A percentile compares a stretch with the other conserved stretches of the same genome.
Conservation (phyloP, 495 filamentous ascomycete genomes). For the Corynascus novoguineensis region DNA sequence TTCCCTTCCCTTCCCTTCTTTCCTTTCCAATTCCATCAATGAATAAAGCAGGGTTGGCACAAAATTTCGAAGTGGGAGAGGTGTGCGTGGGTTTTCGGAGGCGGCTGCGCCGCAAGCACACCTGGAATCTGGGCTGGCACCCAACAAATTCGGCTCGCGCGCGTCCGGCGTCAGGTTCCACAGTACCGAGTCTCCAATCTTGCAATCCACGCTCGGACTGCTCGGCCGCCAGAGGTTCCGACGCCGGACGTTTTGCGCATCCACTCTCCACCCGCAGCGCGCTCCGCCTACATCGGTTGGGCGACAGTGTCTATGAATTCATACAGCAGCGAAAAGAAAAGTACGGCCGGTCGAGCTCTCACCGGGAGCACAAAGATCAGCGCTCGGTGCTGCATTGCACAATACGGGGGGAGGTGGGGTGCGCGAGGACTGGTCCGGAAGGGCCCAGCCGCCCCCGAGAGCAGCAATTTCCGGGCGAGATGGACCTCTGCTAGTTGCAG, state of each 20-base stretch:
- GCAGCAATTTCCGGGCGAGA: conserved; percentile 8
- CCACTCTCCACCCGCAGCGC: too few species aligned
- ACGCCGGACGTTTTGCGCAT: conserved; percentile 1
- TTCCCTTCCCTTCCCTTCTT: neutral
- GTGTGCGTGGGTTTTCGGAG: neutral
- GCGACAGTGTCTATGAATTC: too few species aligned
- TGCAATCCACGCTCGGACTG: conserved; percentile 5
- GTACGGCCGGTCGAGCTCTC: too few species aligned
- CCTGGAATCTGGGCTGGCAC: neutral
- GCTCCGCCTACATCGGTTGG: neutral
- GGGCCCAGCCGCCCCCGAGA: neutral
- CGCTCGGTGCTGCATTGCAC: too few species aligned
- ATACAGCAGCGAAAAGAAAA: neutral
- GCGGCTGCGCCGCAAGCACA: neutral
- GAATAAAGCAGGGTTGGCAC: neutral
- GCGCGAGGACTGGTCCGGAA: neutral
- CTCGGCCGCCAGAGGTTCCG: conserved; percentile 12
- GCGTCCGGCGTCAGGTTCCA: conserved; percentile 12
- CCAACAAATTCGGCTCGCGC: conserved; percentile 5
- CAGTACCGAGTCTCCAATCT: conserved; percentile 15
- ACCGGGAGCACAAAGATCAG: too few species aligned
- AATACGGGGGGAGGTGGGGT: too few species aligned
- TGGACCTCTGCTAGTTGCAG: neutral
- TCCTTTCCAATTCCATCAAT: neutral
- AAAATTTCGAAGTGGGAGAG: neutral